These are phyloP conservation scores for Ogataea trehalophila DNA, from an alignment of 805 yeast genomes.

Conservation along the genomic window DNA sequence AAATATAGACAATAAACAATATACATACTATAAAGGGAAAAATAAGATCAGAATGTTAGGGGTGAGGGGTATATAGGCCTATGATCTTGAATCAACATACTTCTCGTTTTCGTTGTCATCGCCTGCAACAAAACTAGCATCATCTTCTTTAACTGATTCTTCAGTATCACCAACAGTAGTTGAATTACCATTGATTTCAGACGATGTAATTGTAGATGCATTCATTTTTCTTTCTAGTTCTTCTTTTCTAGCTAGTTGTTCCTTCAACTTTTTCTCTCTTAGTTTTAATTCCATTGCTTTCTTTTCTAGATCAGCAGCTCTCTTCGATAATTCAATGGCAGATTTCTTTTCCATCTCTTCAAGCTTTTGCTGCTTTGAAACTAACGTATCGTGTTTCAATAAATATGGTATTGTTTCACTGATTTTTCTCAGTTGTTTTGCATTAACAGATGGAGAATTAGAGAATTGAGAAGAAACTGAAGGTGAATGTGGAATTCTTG, in stretches of 20 bases:
- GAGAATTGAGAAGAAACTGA: constrained; percentile 19
- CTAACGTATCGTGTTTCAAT: constrained; percentile 67
- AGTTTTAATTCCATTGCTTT: constrained; percentile 69
- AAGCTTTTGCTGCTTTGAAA: constrained; percentile 70
- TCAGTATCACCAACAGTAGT: constrained; percentile 6
- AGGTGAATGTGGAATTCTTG: constrained; percentile 20
- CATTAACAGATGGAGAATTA: constrained; percentile 32
- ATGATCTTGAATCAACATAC: no score
- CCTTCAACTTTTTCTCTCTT: constrained; percentile 53
- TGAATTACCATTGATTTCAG: background rate
- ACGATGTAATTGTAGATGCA: background rate
- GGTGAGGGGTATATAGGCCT: no score
- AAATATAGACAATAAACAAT: no score
- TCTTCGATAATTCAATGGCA: constrained; percentile 63
- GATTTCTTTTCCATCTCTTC: constrained; percentile 77
- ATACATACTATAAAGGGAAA: no score
- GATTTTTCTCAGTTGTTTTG: constrained; percentile 66
- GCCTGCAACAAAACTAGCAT: constrained; percentile 17
- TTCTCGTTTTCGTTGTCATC: constrained; percentile 8
- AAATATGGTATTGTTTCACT: constrained; percentile 86
- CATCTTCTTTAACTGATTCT: background rate
- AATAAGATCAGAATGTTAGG: no score
- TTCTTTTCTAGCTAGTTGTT: constrained; percentile 27
- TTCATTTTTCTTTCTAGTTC: constrained; percentile 6
- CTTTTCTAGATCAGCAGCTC: constrained; percentile 74